Evolutionary conservation across 768 basidiomycete genomes (phyloP).

Genomic region (Pleurotus citrinopileatus): DNA sequence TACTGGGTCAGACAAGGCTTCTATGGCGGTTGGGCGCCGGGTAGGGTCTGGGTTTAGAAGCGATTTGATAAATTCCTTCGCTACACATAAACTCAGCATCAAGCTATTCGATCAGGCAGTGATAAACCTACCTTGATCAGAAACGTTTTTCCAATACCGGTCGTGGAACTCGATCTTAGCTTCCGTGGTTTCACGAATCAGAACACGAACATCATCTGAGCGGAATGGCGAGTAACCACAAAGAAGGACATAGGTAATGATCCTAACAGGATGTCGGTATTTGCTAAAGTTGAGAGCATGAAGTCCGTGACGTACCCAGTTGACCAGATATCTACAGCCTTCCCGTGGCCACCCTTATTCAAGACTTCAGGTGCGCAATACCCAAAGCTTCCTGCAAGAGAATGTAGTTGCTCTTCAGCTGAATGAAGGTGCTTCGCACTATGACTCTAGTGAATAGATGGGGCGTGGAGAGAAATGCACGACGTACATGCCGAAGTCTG

Average conservation of each 20-base stretch:
- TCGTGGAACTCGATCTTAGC: conserved; percentile 91
- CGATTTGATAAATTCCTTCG: conserved; percentile 77
- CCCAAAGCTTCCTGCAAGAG: conserved; percentile 79
- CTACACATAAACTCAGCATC: conserved; percentile 32
- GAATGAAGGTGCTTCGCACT: conserved; percentile 84
- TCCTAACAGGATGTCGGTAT: conserved; percentile 35
- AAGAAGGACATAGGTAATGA: conserved; percentile 93
- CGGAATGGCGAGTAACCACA: conserved; percentile 97
- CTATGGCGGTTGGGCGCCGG: conserved; percentile 66
- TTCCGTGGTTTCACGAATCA: conserved; percentile 81
- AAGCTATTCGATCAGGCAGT: not conserved
- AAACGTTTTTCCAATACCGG: conserved; percentile 91
- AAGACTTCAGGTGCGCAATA: conserved; percentile 93
- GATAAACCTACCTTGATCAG: conserved; percentile 54
- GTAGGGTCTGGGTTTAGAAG: conserved; percentile 71
- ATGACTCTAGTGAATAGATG: not conserved
- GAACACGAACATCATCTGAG: conserved; percentile 69
- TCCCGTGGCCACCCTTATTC: conserved; percentile 80
- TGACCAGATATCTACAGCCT: conserved; percentile 93
- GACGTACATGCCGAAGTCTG: conserved; percentile 93
- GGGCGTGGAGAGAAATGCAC: not conserved
- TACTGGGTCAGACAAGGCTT: conserved; percentile 70
- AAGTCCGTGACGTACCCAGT: conserved; percentile 61
- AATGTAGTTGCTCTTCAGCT: conserved; percentile 65
- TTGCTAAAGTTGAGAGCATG: conserved; percentile 2